Base-by-base conservation (phyloP, 129 eudicot genomes). In the Escallonia herrerae region DNA sequence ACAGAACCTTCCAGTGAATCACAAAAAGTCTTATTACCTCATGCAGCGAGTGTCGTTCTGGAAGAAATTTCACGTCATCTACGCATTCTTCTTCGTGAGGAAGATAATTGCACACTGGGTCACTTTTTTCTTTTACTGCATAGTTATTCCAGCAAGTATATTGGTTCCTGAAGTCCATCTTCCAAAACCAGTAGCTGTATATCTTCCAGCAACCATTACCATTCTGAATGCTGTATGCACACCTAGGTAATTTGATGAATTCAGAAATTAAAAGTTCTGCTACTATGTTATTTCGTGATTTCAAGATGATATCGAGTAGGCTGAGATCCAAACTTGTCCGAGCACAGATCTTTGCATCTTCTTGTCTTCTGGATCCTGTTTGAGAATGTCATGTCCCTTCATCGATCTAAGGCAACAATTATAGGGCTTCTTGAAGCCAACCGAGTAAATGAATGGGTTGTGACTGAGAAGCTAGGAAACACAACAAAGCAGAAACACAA, bases 341-440 rank as follows among this genome's bases (percentile, higher is more conserved):
- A 22, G 22, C 49, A 58, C 73, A 90, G 95, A 74, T 90, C 97
- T 43, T 48, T 81, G 40, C 97, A 90, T 70, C 81, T 90, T 61
- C 81, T 90, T 33, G 95, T 86, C 15, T 87, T 90, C 66, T 90
- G 97, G 97, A 86, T 90, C 68, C 73, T 90, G 64, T 90, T 90
- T 73, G 97, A 90, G 77, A 90, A 90, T 40, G 97, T 90, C 59
- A 86, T 90, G 97, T 86, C 97, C 12, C 80, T 90, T n/a, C 97
- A 90, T 69, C 86, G 95, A 66, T 71, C 95, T 33, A 90, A 86
- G 70, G 97, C 95, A 64, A 80, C 97, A 46, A 75, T 90, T 4
- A 90, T 90, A 22, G 95, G 97, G 68, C 91, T 90, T 15, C 40
- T 90, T 41, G 97, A 84, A 76, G 91, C 89, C 60, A 82, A 65